Evolutionary conservation across 2,329 filamentous ascomycete species (phyloP).

Genomic region (Byssochlamys sp.): DNA sequence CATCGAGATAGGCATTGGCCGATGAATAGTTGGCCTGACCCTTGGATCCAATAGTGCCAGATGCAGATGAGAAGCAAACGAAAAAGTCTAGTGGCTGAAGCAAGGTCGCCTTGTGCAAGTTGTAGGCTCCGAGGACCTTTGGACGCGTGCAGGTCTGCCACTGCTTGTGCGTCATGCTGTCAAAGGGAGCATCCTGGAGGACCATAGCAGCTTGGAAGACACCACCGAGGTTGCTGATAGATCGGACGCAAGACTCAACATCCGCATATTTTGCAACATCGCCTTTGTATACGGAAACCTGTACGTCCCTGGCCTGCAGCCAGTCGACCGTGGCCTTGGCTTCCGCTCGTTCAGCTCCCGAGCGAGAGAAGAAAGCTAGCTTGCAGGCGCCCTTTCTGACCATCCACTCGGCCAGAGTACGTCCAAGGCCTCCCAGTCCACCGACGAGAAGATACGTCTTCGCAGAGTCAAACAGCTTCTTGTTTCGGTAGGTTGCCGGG

Average conservation of each 20-base stretch:
- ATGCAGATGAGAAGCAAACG: slow-evolving; percentile 11
- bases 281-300: background rate
- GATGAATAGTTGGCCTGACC: slow-evolving; percentile 11
- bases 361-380: slow-evolving; percentile 21
- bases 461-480: slow-evolving; percentile 10
- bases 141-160: slow-evolving; percentile 10
- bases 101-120: slow-evolving; percentile 8
- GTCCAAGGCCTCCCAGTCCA: slow-evolving; percentile 29
- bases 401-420: slow-evolving; percentile 24
- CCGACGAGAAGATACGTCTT: slow-evolving; percentile 30
- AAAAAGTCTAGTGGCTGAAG: slow-evolving; percentile 9
- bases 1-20: slow-evolving; percentile 14
- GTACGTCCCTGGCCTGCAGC: background rate
- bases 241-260: background rate
- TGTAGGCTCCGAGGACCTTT: slow-evolving; percentile 9
- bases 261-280: background rate
- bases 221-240: background rate
- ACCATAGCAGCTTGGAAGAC: slow-evolving; percentile 11
- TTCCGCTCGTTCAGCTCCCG: slow-evolving; percentile 9
- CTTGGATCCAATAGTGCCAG: slow-evolving; percentile 9
- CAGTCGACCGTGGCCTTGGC: slow-evolving; percentile 4
- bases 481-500: background rate
- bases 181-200: slow-evolving; percentile 10
- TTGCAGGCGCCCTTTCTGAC: slow-evolving; percentile 24
- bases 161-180: slow-evolving; percentile 10